Base-by-base conservation (phyloP, 768 basidiomycete genomes). In the Suillus placidus region DNA sequence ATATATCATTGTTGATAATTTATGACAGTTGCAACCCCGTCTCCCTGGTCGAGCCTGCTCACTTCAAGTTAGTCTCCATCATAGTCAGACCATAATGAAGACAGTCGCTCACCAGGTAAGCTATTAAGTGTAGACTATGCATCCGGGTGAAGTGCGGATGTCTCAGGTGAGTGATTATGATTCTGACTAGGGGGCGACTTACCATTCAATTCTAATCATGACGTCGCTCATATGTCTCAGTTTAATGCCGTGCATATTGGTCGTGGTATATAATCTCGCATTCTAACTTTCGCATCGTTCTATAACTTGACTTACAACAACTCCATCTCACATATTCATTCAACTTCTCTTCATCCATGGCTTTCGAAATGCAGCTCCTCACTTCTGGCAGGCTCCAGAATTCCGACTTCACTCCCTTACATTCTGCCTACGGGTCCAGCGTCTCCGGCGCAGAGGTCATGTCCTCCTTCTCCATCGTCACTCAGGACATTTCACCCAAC, bases 161-260 rank as follows among this genome's bases (percentile, higher is more conserved):
- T 55, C 54, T 55, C 54, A 35, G 54, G 20, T 55, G 6, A n/a
- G 54, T 55, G 32, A 55, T 55, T 55, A 35, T n/a, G 54, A 55
- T 35, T 35, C 54, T n/a, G 54, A 55, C 54, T 35, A 55, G 54
- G 34, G 54, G 32, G 54, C 13, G 13, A 10, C 23, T 49, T 12
- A n/a, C 52, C 9, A 55, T 32, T 34, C 54, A 55, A 34, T 55
- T 55, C 18, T 54, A 34, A 55, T 55, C 54, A 12, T 55, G 54
- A 55, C 54, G 32, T 55, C 32, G 32, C 20, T 34, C 30, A 4
- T 16, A 34, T 55, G 54, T 55, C 54, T 55, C 54, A 55, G 20
- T 55, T 20, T 55, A 55, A 55, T 55, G 18, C 18, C 18, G 2
- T 54, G 52, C 52, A 54, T 32, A 54, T 55, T 34, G 32, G 54